Base-by-base conservation (phyloP, 805 yeast genomes). In the Yarrowia hollandica region DNA sequence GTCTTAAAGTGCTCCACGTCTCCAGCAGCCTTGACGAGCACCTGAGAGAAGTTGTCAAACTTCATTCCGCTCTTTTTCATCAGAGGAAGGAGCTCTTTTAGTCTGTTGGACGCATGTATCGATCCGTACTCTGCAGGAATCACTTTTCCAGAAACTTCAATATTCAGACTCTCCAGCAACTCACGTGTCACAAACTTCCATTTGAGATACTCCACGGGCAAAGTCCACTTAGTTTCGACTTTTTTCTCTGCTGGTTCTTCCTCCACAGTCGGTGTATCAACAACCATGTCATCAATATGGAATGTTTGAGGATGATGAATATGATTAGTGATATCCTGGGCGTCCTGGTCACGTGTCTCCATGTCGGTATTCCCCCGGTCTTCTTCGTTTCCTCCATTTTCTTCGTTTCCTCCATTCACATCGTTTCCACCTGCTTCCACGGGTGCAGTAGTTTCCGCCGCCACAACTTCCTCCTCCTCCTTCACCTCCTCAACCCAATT, bases 221-320 rank as follows among this genome's bases (percentile, higher is more conserved):
- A 6, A 1, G 22, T 34, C 12, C 26, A 23, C n/a, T n/a, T n/a
- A n/a, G n/a, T n/a, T 15, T 1, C 26, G 2, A 5, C 31, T 7
- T 2, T 22, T 2, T 48, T 12, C n/a, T n/a, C 16, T 2, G 9
- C 21, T n/a, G 30, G 30, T 9, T 39, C 22, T 16, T n/a, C n/a
- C n/a, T n/a, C n/a, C n/a, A n/a, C n/a, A n/a, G n/a, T n/a, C n/a
- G 22, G 33, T 5, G 41, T 11, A n/a, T 50, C 44, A 4, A 35
- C 44, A 7, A 26, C 42, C 58, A 35, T 52, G 5, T 52, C 44
- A 19, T 52, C 58, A 5, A 52, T 52, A 28, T 52, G 55, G 14
- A 48, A 31, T 4, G 55, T 33, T 12, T 33, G 55, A 6, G 55
- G 38, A 11, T 48, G 39, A 16, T 48, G 55, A 5, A 48, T 33